A percentile compares a stretch with the other conserved stretches of the same genome.
These are phyloP conservation scores for Boletus sp. DNA, from an alignment of 1,284 basidiomycete species.

Conservation along the genomic window DNA sequence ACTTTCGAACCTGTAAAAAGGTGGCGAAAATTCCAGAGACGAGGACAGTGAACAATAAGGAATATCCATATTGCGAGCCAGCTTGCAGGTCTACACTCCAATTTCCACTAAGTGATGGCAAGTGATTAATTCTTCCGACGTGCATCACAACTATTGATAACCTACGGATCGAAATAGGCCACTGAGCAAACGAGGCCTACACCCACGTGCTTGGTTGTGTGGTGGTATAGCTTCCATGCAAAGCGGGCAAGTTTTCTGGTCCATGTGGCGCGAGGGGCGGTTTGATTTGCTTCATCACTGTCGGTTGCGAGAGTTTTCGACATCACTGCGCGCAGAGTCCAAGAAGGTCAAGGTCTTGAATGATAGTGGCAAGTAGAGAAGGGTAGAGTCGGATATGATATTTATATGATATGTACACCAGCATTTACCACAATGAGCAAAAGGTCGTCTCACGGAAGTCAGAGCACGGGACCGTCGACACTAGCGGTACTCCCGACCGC, in stretches of 20 bases:
- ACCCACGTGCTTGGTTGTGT: slow-evolving; percentile 50
- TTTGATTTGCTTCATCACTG: slow-evolving; percentile 12
- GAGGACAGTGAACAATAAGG: slow-evolving; percentile 74
- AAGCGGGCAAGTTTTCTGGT: slow-evolving; percentile 20
- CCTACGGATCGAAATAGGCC: slow-evolving; percentile 60
- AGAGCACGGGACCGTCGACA: background rate
- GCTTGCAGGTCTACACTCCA: slow-evolving; percentile 64
- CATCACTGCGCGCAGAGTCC: slow-evolving; percentile 18
- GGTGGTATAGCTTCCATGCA: slow-evolving; percentile 39
- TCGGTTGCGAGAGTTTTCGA: slow-evolving; percentile 1
- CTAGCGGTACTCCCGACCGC: too few relatives aligned
- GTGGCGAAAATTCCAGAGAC: slow-evolving; percentile 70
- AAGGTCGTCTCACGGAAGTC: background rate
- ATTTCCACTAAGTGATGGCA: slow-evolving; percentile 47
- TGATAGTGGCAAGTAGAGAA: background rate
- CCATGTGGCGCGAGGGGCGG: slow-evolving; percentile 22
- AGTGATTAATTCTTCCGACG: slow-evolving; percentile 7
- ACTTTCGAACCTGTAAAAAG: slow-evolving; percentile 51
- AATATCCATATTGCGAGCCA: slow-evolving; percentile 70
- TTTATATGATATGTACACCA: background rate
- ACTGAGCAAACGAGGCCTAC: slow-evolving; percentile 56
- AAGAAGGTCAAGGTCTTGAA: background rate
- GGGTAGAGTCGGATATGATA: background rate
- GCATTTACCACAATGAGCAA: background rate
- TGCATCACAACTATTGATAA: background rate